Evolutionary conservation across 306 rosid genomes (phyloP).

Genomic region (Gynostemma pentaphyllum): DNA sequence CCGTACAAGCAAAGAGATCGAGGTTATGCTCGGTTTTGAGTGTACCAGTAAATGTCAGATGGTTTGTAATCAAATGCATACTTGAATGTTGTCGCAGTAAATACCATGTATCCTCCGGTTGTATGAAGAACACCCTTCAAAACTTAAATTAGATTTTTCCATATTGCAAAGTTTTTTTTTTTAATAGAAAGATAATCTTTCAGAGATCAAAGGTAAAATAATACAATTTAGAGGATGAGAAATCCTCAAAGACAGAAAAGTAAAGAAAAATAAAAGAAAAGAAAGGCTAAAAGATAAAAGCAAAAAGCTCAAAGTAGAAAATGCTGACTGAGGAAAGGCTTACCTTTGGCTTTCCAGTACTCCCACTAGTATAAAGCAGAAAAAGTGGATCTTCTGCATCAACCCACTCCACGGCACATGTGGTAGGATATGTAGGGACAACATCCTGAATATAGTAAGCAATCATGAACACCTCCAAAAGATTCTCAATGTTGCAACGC

Average conservation of each 20-base stretch:
- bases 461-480: conserved; percentile 9
- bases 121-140: conserved; percentile 91
- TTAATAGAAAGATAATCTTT: too few species aligned
- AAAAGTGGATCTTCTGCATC: conserved; percentile 97
- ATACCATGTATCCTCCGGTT: conserved; percentile 97
- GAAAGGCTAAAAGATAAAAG: too few species aligned
- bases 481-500: neutral
- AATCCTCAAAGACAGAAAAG: too few species aligned
- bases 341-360: conserved; percentile 99
- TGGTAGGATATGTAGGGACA: conserved; percentile 53
- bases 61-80: conserved; percentile 94
- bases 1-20: conserved; percentile 2
- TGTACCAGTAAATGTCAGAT: conserved; percentile 80
- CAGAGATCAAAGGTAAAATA: too few species aligned
- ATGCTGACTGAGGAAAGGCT: conserved; percentile 4
- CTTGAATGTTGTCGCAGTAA: conserved; percentile 90
- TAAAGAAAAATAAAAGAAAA: too few species aligned
- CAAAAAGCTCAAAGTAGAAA: conserved; percentile 11
- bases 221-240: too few species aligned
- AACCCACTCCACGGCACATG: conserved; percentile 96
- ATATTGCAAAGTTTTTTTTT: too few species aligned
- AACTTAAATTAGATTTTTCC: conserved; percentile 4
- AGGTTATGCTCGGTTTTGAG: conserved; percentile 11
- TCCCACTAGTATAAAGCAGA: conserved; percentile 95
- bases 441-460: conserved; percentile 49